phyloP scores from a whole-genome alignment of 1,284 basidiomycete species.

The Rugosomyces carneus region DNA sequence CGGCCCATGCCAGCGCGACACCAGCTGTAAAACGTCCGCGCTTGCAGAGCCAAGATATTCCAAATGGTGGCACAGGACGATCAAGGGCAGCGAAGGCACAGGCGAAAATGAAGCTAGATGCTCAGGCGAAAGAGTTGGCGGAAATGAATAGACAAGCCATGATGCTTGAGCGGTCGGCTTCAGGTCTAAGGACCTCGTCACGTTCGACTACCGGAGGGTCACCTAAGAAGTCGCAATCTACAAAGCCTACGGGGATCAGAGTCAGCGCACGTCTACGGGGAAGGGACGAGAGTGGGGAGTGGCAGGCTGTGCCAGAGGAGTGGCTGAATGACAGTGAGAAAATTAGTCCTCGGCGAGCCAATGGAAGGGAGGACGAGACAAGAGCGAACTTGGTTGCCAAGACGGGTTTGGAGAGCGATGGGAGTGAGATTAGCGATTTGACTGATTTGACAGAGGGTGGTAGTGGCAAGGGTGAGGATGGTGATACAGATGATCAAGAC shows the following conservation, averaged over 20 bases:
- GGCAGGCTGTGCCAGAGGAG: slow-evolving; percentile 74
- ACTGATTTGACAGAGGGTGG: slow-evolving; percentile 58
- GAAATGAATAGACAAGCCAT: slow-evolving; percentile 48
- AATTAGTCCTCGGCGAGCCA: slow-evolving; percentile 14
- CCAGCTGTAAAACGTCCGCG: slow-evolving; percentile 26
- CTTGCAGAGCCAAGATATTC: slow-evolving; percentile 16
- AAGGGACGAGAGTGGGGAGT: slow-evolving; percentile 53
- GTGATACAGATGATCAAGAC: slow-evolving; percentile 11
- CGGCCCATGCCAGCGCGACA: slow-evolving; percentile 13
- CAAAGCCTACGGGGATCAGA: slow-evolving; percentile 49
- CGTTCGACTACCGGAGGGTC: background rate
- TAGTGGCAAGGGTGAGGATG: slow-evolving; percentile 11
- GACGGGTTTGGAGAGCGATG: slow-evolving; percentile 52
- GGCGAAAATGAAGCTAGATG: slow-evolving; percentile 61
- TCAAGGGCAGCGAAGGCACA: slow-evolving; percentile 62
- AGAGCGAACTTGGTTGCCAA: slow-evolving; percentile 22
- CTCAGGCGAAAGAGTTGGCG: slow-evolving; percentile 62
- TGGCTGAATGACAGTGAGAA: slow-evolving; percentile 42
- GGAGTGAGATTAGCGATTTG: slow-evolving; percentile 56
- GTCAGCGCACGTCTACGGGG: slow-evolving; percentile 62
- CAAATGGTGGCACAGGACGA: slow-evolving; percentile 18
- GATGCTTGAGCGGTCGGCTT: slow-evolving; percentile 18
- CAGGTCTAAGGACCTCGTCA: slow-evolving; percentile 8
- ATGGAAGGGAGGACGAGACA: slow-evolving; percentile 11
- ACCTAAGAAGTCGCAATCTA: slow-evolving; percentile 14